Conservation (phyloP, 805 yeast genomes). For the Candida ortonii region DNA sequence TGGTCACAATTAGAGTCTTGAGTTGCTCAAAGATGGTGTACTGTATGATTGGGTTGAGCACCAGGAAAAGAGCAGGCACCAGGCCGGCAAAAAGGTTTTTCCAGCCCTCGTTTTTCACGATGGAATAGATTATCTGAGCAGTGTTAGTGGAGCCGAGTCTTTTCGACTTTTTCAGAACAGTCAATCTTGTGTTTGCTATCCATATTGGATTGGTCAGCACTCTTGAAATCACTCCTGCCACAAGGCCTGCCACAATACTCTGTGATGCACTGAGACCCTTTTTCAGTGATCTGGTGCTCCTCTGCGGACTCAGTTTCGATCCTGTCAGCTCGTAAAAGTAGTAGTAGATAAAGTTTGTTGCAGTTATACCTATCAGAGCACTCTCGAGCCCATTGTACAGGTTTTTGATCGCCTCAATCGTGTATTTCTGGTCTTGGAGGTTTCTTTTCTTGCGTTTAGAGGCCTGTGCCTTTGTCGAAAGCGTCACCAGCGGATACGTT, state of each 20-base stretch:
- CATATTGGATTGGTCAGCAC: constrained; percentile 84
- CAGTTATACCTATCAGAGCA: constrained; percentile 80
- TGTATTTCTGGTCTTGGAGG: constrained; percentile 15
- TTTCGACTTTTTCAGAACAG: constrained; percentile 45
- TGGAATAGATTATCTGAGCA: constrained; percentile 55
- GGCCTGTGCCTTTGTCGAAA: constrained; percentile 89
- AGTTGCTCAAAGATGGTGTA: constrained; percentile 89
- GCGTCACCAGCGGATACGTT: constrained; percentile 85
- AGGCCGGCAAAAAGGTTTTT: constrained; percentile 78
- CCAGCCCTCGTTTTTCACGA: constrained; percentile 69
- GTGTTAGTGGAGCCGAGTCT: constrained; percentile 31
- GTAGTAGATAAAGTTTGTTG: constrained; percentile 86
- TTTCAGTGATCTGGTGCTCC: constrained; percentile 7
- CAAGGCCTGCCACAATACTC: constrained; percentile 72
- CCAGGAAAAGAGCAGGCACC: constrained; percentile 82
- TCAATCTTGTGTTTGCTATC: constrained; percentile 91
- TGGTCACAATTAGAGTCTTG: constrained; percentile 59
- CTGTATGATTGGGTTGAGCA: constrained; percentile 85
- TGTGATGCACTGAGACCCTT: constrained; percentile 57
- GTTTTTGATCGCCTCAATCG: constrained; percentile 59
- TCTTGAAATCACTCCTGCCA: constrained; percentile 86
- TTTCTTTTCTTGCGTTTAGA: constrained; percentile 30
- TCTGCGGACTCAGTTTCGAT: constrained; percentile 17
- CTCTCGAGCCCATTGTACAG: constrained; percentile 85
- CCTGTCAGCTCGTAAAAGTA: constrained; percentile 79